Evolutionary conservation across 192 early-diverging fungal species (phyloP), one percentile per base, ranked within the genome.

Genomic region (Entomortierella lignicola): DNA sequence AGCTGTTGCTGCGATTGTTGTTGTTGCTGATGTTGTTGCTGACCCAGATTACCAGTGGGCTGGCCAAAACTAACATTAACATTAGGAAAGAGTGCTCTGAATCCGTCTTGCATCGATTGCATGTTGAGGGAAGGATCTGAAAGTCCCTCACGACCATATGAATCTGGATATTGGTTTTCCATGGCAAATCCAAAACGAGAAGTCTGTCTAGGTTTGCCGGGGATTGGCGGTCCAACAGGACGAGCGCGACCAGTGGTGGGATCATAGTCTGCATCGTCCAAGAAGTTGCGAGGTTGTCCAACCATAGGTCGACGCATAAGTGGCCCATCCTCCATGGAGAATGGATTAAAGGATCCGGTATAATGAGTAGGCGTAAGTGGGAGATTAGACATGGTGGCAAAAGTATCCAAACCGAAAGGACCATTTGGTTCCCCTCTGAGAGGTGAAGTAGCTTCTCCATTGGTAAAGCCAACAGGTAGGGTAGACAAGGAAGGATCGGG

Each of bases 61-160:
- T 77, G 69, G 55, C 82, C 81, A 69, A 87, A 89, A n/a, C 86
- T 87, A 43, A 89, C 79, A 80, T 85, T 89, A n/a, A 85, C 85
- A 71, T 89, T 87, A 39, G 88, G 88, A 56, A 89, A 85, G 10
- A 89, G 50, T 23, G 88, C 86, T 63, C 86, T 66, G 52, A 89
- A 80, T 27, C 84, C 88, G 20, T 87, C 83, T 10, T 86, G 80
- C 72, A 88, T 84, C n/a, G 82, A 83, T 34, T 85, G 82, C 71
- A 82, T 75, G 26, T 70, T 72, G 21, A 63, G 17, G 11, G 75
- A 62, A 13, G 77, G 64, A 27, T 77, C 66, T 13, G 43, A 23
- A 23, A 44, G 43, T 48, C 32, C 64, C 2, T 74, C 81, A 2
- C 57, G 55, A 18, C 64, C 56, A 72, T 31, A 30, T n/a, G 80